Evolutionary conservation across 2,329 filamentous ascomycete genomes (phyloP), one percentile per base, ranked within the genome.

Genomic region (Stagonosporopsis chrysanthemi): DNA sequence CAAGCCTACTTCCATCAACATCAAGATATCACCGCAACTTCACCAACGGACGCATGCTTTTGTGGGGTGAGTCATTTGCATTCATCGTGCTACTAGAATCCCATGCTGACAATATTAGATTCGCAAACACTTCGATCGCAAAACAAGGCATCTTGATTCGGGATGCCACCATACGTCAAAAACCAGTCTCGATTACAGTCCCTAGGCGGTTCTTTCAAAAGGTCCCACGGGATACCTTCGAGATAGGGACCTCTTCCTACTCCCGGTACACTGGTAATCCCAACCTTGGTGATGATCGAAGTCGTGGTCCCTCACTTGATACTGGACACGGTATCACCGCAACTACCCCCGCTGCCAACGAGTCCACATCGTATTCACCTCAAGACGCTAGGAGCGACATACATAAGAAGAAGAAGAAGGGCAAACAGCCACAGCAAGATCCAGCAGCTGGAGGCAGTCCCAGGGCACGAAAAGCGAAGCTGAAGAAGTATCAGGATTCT

Each of bases 321-420:
- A 24, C 51, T n/a, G 22, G 33, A 28, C 38, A 28, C 39, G 19
- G 28, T n/a, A 15, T 11, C 8, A 33, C 24, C 12, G 5, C 22
- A 29, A 22, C n/a, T 33, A 11, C 9, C 9, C 15, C 31, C 17
- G 24, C 8, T 31, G 43, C 41, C 31, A 52, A 24, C 11, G 52
- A 22, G 8, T 46, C 48, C 9, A 45, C 47, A 15, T 44, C 56
- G n/a, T 76, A 76, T 58, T 75, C 73, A 57, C 69, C 73, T 41
- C 73, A 76, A 59, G 73, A 75, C 60, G 73, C 67, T 65, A 71
- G 73, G 58, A 75, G 73, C 63, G 69, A 64, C 59, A 52, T 74
- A 57, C 64, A 45, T 39, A 63, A 59, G 40, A 63, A 61, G 11
- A 31, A 31, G 43, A 57, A 57, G 43, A 57, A 52, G 24, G 42